Conservation (phyloP, 306 rosid genomes). For the Hippophae rhamnoides region DNA sequence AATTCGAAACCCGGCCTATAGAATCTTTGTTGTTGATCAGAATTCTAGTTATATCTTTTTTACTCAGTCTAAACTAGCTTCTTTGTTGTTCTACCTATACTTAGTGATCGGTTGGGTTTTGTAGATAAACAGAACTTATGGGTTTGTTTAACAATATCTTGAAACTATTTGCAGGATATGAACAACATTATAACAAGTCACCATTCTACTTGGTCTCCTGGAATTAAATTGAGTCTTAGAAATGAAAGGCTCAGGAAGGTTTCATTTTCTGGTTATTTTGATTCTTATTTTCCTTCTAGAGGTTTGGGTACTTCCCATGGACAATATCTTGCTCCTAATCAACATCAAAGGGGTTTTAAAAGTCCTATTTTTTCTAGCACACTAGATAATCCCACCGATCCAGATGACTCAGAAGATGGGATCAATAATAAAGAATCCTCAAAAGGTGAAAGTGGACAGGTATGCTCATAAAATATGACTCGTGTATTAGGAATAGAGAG, state of each 20-base stretch:
- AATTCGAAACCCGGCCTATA: no score
- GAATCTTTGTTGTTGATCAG: no score
- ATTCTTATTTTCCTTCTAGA: constrained; percentile 33
- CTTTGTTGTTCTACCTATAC: no score
- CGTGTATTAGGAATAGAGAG: constrained; percentile 7
- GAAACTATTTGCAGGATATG: not conserved
- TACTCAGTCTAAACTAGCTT: no score
- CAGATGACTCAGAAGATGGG: constrained; percentile 53
- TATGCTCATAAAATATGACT: constrained; percentile 19
- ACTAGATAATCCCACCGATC: constrained; percentile 31
- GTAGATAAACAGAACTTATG: no score
- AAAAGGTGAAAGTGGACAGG: constrained; percentile 40
- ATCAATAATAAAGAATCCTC: constrained; percentile 30
- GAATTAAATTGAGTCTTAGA: constrained; percentile 45
- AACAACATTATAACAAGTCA: constrained; percentile 65
- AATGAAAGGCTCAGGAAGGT: constrained; percentile 38
- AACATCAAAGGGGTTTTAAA: constrained; percentile 29
- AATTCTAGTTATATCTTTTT: no score
- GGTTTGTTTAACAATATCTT: not conserved
- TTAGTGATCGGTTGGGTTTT: no score
- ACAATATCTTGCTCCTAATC: constrained; percentile 28
- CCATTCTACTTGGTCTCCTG: constrained; percentile 52
- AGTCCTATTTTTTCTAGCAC: constrained; percentile 40
- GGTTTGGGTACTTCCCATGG: constrained; percentile 34
- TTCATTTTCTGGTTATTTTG: constrained; percentile 37